Evolutionary conservation across 1,139 yeast genomes (phyloP).

Genomic region (Diutina pseudorugosa): DNA sequence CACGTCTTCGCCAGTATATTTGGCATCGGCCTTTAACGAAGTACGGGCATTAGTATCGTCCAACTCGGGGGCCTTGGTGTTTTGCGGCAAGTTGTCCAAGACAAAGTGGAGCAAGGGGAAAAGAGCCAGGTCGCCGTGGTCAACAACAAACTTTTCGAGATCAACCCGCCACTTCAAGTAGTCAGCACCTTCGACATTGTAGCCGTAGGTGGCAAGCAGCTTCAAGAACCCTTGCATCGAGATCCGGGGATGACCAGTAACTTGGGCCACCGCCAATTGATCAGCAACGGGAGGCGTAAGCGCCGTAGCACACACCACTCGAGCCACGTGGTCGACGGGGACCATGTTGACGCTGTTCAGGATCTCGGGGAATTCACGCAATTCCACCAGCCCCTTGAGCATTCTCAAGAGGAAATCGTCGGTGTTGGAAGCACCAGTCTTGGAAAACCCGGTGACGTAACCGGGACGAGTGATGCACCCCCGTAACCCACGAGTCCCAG

Average conservation of each 20-base stretch:
- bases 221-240: slow-evolving; percentile 65
- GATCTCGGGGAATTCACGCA: slow-evolving; percentile 79
- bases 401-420: slow-evolving; percentile 92
- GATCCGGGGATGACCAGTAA: slow-evolving; percentile 94
- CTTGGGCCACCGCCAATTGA: slow-evolving; percentile 71
- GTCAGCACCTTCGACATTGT: slow-evolving; percentile 45
- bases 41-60: slow-evolving; percentile 71
- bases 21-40: slow-evolving; percentile 48
- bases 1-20: slow-evolving; percentile 53
- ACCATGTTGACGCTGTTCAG: slow-evolving; percentile 87
- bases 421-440: slow-evolving; percentile 82
- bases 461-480: slow-evolving; percentile 95
- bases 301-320: slow-evolving; percentile 76
- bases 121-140: slow-evolving; percentile 68
- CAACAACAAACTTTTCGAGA: slow-evolving; percentile 67
- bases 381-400: slow-evolving; percentile 87
- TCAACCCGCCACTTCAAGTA: slow-evolving; percentile 71
- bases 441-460: slow-evolving; percentile 78
- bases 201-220: slow-evolving; percentile 59
- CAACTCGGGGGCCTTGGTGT: slow-evolving; percentile 89
- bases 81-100: slow-evolving; percentile 79
- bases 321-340: slow-evolving; percentile 96
- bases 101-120: slow-evolving; percentile 92
- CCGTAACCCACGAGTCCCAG: slow-evolving; percentile 75
- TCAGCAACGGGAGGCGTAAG: slow-evolving; percentile 52